phyloP scores from a whole-genome alignment of 75 land plant species.

The Isoetes taiwanensis region DNA sequence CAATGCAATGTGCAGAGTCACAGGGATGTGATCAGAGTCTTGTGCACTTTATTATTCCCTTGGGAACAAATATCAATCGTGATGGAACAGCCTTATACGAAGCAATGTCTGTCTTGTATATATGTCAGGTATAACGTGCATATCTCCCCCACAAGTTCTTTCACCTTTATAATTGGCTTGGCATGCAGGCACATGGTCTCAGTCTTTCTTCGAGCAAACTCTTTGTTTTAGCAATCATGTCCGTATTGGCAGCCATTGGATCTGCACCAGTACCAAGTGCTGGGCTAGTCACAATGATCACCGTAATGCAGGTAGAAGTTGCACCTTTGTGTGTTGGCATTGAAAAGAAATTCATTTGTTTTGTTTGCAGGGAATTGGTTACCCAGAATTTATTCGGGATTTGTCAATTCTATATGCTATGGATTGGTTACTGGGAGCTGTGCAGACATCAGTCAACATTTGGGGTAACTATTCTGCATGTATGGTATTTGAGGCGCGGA shows the following conservation, averaged over 20 bases:
- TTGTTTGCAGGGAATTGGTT: conserved; percentile 15
- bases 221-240: conserved; percentile 18
- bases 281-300: conserved; percentile 23
- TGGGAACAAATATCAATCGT: conserved; percentile 30
- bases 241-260: conserved; percentile 25
- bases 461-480: conserved; percentile 28
- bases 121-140: conserved; percentile 17
- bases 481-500: conserved; percentile 19
- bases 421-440: conserved; percentile 29
- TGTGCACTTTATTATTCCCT: conserved; percentile 26
- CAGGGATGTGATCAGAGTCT: conserved; percentile 23
- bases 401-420: conserved; percentile 25
- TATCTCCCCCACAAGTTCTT: no score
- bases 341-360: no score
- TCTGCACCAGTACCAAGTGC: conserved; percentile 27
- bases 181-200: conserved; percentile 29
- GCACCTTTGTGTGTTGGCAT: no score
- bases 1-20: conserved; percentile 23
- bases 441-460: conserved; percentile 24
- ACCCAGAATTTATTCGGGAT: conserved; percentile 12
- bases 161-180: no score
- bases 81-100: conserved; percentile 31
- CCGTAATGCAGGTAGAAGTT: conserved; percentile 25
- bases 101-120: conserved; percentile 27
- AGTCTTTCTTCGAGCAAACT: conserved; percentile 14